Conservation (phyloP, 1,284 basidiomycete genomes). For the Rhodotorula sp. region DNA sequence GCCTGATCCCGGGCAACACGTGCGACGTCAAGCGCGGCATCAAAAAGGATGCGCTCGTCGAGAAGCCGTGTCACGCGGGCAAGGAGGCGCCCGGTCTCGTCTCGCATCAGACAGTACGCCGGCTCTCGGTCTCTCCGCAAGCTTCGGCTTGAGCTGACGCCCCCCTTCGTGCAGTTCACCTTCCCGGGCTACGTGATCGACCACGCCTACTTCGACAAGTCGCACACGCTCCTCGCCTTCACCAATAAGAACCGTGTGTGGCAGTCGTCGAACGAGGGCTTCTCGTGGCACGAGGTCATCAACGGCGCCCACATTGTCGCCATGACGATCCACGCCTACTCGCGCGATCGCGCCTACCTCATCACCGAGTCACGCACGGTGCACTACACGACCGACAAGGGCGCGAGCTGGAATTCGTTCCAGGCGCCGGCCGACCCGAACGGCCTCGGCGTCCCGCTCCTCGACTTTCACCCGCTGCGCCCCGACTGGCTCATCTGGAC, state of each 20-base stretch:
- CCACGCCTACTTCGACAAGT: conserved; percentile 79
- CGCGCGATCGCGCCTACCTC: conserved; percentile 80
- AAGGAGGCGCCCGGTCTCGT: conserved; percentile 52
- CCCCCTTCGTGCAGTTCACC: conserved; percentile 58
- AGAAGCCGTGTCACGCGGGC: conserved; percentile 68
- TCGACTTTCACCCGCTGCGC: conserved; percentile 81
- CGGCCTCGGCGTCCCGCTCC: conserved; percentile 68
- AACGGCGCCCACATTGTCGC: conserved; percentile 57
- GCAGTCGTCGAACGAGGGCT: conserved; percentile 94
- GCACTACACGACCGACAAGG: conserved; percentile 78
- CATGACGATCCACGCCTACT: conserved; percentile 81
- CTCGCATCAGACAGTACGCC: conserved; percentile 42
- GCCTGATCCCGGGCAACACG: conserved; percentile 89
- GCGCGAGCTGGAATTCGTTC: conserved; percentile 68
- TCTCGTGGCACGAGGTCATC: conserved; percentile 70
- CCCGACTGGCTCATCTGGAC: conserved; percentile 89
- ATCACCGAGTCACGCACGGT: conserved; percentile 69
- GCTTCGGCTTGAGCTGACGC: not conserved
- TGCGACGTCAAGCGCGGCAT: conserved; percentile 63
- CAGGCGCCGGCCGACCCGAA: conserved; percentile 72
- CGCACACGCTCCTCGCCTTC: conserved; percentile 78
- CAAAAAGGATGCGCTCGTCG: conserved; percentile 68
- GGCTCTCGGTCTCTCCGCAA: too few species aligned
- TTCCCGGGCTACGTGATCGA: conserved; percentile 73
- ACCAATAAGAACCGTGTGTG: conserved; percentile 75